A percentile compares a stretch with the other conserved stretches of the same genome.
Evolutionary conservation across 148 eudicot genomes (phyloP).

Genomic region (Arctostaphylos glauca): DNA sequence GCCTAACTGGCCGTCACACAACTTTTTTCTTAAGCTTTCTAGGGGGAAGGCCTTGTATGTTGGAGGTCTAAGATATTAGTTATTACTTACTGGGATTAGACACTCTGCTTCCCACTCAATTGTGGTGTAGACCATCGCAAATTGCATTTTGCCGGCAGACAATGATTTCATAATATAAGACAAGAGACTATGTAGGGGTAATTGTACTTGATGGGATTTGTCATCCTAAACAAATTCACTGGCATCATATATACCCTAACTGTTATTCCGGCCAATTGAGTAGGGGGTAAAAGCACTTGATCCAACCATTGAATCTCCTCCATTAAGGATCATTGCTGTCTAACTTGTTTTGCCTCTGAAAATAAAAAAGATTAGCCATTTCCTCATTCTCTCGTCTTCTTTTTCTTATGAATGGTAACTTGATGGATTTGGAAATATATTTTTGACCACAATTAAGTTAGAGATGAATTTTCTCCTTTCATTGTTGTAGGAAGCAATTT

Average conservation of each 20-base stretch:
- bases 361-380: too few relatives aligned
- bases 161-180: neutral
- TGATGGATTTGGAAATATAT: too few relatives aligned
- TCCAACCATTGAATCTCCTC: too few relatives aligned
- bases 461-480: neutral
- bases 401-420: too few relatives aligned
- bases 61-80: neutral
- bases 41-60: neutral
- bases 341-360: too few relatives aligned
- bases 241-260: neutral
- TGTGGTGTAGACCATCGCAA: neutral
- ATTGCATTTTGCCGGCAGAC: neutral
- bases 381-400: too few relatives aligned
- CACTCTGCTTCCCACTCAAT: neutral
- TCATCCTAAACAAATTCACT: neutral
- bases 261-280: neutral
- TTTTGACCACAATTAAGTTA: too few relatives aligned
- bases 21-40: neutral
- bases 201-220: neutral
- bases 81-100: neutral
- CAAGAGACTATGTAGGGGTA: neutral
- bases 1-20: neutral
- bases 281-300: neutral
- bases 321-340: too few relatives aligned
- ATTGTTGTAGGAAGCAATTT: slow-evolving; percentile 53